Percentiles rank a stretch among this genome's conserved stretches.
phyloP scores from a whole-genome alignment of 2,329 filamentous ascomycete species.

The Verticillium dahliae region DNA sequence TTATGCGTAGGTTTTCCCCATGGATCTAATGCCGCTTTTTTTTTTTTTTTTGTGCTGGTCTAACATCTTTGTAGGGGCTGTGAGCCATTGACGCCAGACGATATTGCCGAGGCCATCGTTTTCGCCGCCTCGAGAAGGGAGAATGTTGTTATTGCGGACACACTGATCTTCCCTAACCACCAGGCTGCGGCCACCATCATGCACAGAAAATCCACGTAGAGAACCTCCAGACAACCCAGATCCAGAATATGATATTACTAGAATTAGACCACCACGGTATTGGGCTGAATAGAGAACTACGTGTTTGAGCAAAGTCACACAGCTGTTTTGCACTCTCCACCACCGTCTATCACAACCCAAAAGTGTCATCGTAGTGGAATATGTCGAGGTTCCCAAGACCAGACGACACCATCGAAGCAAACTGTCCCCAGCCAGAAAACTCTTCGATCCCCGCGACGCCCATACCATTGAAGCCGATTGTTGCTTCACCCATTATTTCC shows the following conservation, averaged over 20 bases:
- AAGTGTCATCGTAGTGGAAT: not conserved
- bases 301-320: no score
- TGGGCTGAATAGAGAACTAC: no score
- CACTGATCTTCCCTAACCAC: constrained; percentile 80
- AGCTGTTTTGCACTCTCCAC: not conserved
- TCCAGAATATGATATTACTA: not conserved
- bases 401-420: constrained; percentile 9
- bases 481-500: not conserved
- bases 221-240: not conserved
- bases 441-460: not conserved
- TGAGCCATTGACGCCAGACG: constrained; percentile 80
- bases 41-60: constrained; percentile 25
- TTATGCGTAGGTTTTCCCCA: constrained; percentile 58
- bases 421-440: constrained; percentile 12
- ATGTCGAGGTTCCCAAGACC: not conserved
- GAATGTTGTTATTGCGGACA: constrained; percentile 86
- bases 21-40: not conserved
- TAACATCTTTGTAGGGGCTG: constrained; percentile 45
- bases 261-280: not conserved
- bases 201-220: constrained; percentile 1
- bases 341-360: not conserved
- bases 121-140: constrained; percentile 78
- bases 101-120: constrained; percentile 85
- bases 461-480: not conserved
- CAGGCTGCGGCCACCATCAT: constrained; percentile 50